Base-by-base conservation (phyloP, 768 basidiomycete genomes). In the Hericium rajendrae region DNA sequence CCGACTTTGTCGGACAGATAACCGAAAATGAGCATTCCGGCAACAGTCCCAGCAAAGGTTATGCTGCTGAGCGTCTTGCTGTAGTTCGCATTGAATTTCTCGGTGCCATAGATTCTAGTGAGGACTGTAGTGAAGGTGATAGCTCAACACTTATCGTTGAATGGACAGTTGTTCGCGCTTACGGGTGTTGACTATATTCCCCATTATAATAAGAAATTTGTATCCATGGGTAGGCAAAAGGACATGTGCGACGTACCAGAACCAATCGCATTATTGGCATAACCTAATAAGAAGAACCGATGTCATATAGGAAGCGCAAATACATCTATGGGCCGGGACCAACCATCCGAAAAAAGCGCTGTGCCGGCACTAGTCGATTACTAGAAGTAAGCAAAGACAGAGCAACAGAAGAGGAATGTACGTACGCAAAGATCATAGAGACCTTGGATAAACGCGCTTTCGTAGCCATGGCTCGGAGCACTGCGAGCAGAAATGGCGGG, bases 1-100 rank as follows among this genome's bases (percentile, higher is more conserved):
- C 93, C 92, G 60, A 93, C 64, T 69, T 89, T 91, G 69, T 94
- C 93, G 16, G 88, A 88, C 59, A 93, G 74, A 67, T 83, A 91
- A 71, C 89, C 88, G 64, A 93, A 92, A 50, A 68, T 60, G 39
- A 93, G 71, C 89, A 91, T 92, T 38, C 94, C 92, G 10, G 91
- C 76, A n/a, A 95, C 71, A 6, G 86, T 89, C 13, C 93, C 93
- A 32, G 85, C 93, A 62, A 95, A 97, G 2, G 79, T 80, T 59
- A 91, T 71, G 66, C 88, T 84, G 56, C 76, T 78, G 48, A 95
- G 71, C 1, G 79, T 77, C 15, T 73, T 82, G 65, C 77, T 77
- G 67, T 90, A 88, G 64, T 85, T 78, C 57, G 82, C 70, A 10
- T 71, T 63, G 8, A 64, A 66, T 65, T 90, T 68, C 2, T 74